Evolutionary conservation across 495 filamentous ascomycete genomes (phyloP), one percentile per base, ranked within the genome.

Genomic region (Recurvomyces mirabilis): DNA sequence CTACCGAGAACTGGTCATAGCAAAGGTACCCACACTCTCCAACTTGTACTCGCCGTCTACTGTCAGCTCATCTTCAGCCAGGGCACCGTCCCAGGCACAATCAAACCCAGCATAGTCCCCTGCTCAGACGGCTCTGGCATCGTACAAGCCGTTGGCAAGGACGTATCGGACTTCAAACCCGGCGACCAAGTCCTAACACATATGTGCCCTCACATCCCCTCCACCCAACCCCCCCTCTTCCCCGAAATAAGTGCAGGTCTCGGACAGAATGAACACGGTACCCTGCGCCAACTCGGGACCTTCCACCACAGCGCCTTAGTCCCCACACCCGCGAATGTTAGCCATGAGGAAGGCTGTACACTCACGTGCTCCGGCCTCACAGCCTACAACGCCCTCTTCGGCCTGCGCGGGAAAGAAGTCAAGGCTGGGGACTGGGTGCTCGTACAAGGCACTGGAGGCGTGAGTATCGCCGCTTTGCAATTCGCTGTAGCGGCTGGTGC

Each of bases 371-470:
- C 62, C 2, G 60, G 53, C 4, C 39, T 58, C 5, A 66, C 67
- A 25, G 65, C 63, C 1, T 66, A 61, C 58, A 68, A 63, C 35
- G 64, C 59, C 1, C 43, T 62, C 5, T 56, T 52, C 26, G 56
- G 55, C n/a, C 50, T 56, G 18, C 2, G 32, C 10, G 42, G 47
- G 7, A 33, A 47, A 12, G 42, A 50, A 14, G 13, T 63, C 15
- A 30, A 45, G 34, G 40, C 50, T 17, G 62, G 60, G 7, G 34
- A 52, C 21, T 56, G 43, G 11, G 51, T 57, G 14, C 51, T 60
- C 6, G 41, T 50, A 5, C 44, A 50, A 30, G 57, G 57, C 18
- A 60, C 54, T 6, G 57, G 57, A 10, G 57, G 57, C 24, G 57
- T 60, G 0, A 49, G 43, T 22, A 46, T 46, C 17, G 47, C 47